These are phyloP conservation scores for Betula pendula DNA, from an alignment of 306 rosid species.

Conservation along the genomic window DNA sequence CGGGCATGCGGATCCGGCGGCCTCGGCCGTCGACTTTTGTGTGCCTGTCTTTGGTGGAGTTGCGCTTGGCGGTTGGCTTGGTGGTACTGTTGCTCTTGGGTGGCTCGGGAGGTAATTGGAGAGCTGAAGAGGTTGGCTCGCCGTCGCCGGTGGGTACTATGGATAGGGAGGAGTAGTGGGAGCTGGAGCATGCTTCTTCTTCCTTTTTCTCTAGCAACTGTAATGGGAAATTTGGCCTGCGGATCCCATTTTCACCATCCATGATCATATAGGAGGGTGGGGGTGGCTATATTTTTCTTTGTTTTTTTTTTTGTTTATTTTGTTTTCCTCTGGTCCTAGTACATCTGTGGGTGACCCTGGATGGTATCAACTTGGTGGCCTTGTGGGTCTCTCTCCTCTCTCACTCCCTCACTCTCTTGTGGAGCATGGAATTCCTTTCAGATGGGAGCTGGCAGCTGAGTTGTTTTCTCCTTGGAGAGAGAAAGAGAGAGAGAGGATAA, in stretches of 20 bases:
- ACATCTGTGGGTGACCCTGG: slow-evolving; percentile 59
- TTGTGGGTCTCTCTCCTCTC: slow-evolving; percentile 73
- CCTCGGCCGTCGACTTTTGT: slow-evolving; percentile 95
- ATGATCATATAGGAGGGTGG: slow-evolving; percentile 55
- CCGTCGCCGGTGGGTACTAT: background rate
- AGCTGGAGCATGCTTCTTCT: slow-evolving; percentile 47
- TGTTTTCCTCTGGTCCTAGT: slow-evolving; percentile 28
- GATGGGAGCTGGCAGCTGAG: slow-evolving; percentile 66
- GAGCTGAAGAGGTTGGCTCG: background rate
- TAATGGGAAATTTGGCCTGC: slow-evolving; percentile 88
- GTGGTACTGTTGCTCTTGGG: slow-evolving; percentile 22
- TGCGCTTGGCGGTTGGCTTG: slow-evolving; percentile 63
- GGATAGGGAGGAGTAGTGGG: slow-evolving; percentile 15
- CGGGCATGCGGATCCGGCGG: slow-evolving; percentile 99
- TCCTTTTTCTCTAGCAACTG: slow-evolving; percentile 72
- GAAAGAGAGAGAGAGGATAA: slow-evolving; percentile 25
- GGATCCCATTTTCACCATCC: slow-evolving; percentile 80
- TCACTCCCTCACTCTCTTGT: slow-evolving; percentile 45
- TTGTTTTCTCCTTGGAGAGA: slow-evolving; percentile 32
- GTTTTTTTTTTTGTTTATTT: background rate
- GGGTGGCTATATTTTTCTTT: background rate
- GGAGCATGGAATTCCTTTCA: slow-evolving; percentile 80
- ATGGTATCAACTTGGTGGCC: slow-evolving; percentile 46
- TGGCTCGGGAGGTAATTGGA: slow-evolving; percentile 14
- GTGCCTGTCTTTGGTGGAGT: slow-evolving; percentile 82